A percentile compares a stretch with the other conserved stretches of the same genome.
phyloP scores from a whole-genome alignment of 2,329 filamentous ascomycete genomes.

The Sodiomyces alkalinus region DNA sequence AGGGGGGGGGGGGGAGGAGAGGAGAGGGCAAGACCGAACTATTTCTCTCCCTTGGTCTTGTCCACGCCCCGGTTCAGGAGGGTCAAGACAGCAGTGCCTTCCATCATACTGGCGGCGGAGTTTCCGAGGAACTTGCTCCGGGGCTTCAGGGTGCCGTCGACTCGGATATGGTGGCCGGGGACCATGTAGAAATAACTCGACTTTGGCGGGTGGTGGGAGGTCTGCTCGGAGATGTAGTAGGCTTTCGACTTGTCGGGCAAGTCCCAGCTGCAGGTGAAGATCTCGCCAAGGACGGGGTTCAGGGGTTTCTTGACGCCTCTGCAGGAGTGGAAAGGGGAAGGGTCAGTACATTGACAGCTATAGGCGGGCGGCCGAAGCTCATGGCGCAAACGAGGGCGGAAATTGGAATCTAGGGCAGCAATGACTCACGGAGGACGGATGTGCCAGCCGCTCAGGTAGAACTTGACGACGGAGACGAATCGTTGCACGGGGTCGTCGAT shows the following conservation, averaged over 20 bases:
- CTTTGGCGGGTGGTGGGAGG: constrained; percentile 94
- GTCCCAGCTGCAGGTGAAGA: constrained; percentile 93
- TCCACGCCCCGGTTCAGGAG: constrained; percentile 63
- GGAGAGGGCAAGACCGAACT: too few relatives aligned
- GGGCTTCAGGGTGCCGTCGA: constrained; percentile 90
- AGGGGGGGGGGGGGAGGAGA: constrained; percentile 10
- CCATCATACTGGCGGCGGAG: constrained; percentile 96
- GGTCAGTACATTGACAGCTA: too few relatives aligned
- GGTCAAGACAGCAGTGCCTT: constrained; percentile 77
- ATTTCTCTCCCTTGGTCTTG: constrained; percentile 59
- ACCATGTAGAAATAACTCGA: constrained; percentile 99
- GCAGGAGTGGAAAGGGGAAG: background rate
- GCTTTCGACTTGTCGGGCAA: constrained; percentile 69
- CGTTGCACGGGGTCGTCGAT: constrained; percentile 81
- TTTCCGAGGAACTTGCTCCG: constrained; percentile 92
- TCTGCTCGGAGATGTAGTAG: constrained; percentile 96
- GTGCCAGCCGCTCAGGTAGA: constrained; percentile 97
- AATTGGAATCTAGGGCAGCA: too few relatives aligned
- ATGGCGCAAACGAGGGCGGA: too few relatives aligned
- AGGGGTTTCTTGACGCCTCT: constrained; percentile 97
- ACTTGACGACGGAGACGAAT: constrained; percentile 92
- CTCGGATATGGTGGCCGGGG: constrained; percentile 81
- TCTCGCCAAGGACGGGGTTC: constrained; percentile 91
- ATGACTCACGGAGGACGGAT: constrained; percentile 79
- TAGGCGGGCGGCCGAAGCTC: too few relatives aligned